A percentile compares a stretch with the other conserved stretches of the same genome.
Evolutionary conservation across 73 alveolate species (phyloP).

Genomic region (Effrenium voratum): DNA sequence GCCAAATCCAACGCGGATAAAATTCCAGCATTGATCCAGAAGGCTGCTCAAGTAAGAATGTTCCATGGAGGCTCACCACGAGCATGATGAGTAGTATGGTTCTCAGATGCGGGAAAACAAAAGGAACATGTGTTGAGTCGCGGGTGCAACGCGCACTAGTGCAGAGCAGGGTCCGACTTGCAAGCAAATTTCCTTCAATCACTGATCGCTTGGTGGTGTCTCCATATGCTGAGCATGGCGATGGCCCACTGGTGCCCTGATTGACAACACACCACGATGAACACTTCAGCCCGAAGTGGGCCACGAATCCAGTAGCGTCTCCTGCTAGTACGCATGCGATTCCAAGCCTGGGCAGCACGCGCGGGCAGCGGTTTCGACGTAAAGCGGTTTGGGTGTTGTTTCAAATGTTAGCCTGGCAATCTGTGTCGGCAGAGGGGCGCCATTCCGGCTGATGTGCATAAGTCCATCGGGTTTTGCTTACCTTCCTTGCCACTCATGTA

Average conservation of each 20-base stretch:
- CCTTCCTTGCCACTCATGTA: too few species aligned
- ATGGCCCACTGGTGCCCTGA: not conserved
- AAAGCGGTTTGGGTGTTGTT: too few species aligned
- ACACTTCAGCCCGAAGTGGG: conserved; percentile 4
- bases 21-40: not conserved
- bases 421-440: too few species aligned
- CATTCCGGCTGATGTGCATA: too few species aligned
- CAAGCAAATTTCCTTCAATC: not conserved
- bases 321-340: not conserved
- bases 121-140: not conserved
- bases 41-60: not conserved
- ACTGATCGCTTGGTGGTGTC: not conserved
- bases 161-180: not conserved
- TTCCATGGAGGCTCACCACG: not conserved
- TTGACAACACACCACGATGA: not conserved
- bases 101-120: not conserved
- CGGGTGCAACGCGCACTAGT: not conserved
- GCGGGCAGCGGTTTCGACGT: too few species aligned
- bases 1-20: not conserved
- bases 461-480: too few species aligned
- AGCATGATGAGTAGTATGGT: not conserved
- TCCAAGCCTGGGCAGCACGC: not conserved
- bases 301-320: not conserved
- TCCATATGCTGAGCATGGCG: not conserved
- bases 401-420: too few species aligned